Evolutionary conservation across 1,139 yeast species (phyloP).

Genomic region (Suhomyces atakaporum): DNA sequence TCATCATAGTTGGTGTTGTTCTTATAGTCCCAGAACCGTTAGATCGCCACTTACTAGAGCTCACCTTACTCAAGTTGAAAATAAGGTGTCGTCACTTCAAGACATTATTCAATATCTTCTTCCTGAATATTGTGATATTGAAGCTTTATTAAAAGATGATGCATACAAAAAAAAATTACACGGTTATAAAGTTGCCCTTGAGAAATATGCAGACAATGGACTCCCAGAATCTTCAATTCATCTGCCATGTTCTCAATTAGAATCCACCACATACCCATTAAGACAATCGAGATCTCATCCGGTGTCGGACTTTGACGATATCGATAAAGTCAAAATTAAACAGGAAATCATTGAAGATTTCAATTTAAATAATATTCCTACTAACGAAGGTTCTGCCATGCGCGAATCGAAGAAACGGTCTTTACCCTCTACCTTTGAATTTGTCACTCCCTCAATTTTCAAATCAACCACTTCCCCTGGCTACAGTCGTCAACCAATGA

Average conservation of each 20-base stretch:
- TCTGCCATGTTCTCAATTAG: slow-evolving; percentile 31
- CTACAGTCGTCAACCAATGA: slow-evolving; percentile 6
- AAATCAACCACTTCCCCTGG: slow-evolving; percentile 4
- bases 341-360: slow-evolving; percentile 47
- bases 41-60: slow-evolving; percentile 83
- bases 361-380: slow-evolving; percentile 40
- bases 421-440: slow-evolving; percentile 8
- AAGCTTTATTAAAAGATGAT: slow-evolving; percentile 26
- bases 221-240: slow-evolving; percentile 25
- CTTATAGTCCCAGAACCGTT: slow-evolving; percentile 74
- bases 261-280: slow-evolving; percentile 15
- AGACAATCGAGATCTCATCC: slow-evolving; percentile 18
- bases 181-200: slow-evolving; percentile 18
- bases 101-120: slow-evolving; percentile 46
- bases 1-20: slow-evolving; percentile 72
- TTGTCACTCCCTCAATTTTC: slow-evolving; percentile 13
- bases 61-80: slow-evolving; percentile 76
- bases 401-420: slow-evolving; percentile 12
- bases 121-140: slow-evolving; percentile 29
- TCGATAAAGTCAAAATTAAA: slow-evolving; percentile 36
- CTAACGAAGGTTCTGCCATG: slow-evolving; percentile 10
- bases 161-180: slow-evolving; percentile 26
- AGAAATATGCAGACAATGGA: slow-evolving; percentile 1
- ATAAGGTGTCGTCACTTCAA: slow-evolving; percentile 58
- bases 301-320: slow-evolving; percentile 7